Percentiles rank a stretch among this genome's conserved stretches.
phyloP scores from a whole-genome alignment of 768 basidiomycete species.

The Plicaturopsis crispa region DNA sequence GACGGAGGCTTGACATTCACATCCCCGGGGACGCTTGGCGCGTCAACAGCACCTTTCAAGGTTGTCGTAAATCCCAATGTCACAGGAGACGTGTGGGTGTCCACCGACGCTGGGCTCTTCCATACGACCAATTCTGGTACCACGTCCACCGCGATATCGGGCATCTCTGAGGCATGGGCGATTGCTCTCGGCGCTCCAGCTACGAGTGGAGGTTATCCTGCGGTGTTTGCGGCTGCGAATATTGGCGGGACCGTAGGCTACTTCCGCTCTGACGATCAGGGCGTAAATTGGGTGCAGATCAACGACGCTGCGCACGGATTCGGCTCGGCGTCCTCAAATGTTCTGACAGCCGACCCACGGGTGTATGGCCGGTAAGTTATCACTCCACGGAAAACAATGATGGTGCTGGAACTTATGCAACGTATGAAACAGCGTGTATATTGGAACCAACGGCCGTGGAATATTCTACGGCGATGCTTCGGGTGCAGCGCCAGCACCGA shows the following conservation, averaged over 20 bases:
- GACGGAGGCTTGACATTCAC: conserved; percentile 49
- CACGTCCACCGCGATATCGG: conserved; percentile 39
- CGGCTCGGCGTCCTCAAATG: conserved; percentile 38
- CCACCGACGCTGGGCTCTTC: conserved; percentile 43
- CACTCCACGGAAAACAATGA: neutral
- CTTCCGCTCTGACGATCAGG: conserved; percentile 50
- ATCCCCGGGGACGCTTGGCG: conserved; percentile 32
- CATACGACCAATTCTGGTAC: conserved; percentile 47
- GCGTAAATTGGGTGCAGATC: conserved; percentile 51
- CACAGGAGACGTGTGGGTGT: conserved; percentile 60
- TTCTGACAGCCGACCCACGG: conserved; percentile 43
- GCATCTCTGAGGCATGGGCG: conserved; percentile 45
- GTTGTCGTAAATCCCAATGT: conserved; percentile 46
- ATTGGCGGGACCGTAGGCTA: conserved; percentile 42
- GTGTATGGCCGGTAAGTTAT: conserved; percentile 43
- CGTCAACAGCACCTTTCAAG: conserved; percentile 41
- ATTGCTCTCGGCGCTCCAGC: conserved; percentile 50
- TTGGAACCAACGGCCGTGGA: conserved; percentile 56
- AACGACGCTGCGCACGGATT: conserved; percentile 53
- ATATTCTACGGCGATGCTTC: conserved; percentile 39
- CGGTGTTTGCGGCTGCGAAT: conserved; percentile 48
- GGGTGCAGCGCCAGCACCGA: conserved; percentile 14
- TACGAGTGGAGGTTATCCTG: conserved; percentile 39
- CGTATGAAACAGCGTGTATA: conserved; percentile 37
- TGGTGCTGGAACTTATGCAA: no score